phyloP scores from a whole-genome alignment of 2,329 filamentous ascomycete genomes.

The Macroventuria anomochaeta region DNA sequence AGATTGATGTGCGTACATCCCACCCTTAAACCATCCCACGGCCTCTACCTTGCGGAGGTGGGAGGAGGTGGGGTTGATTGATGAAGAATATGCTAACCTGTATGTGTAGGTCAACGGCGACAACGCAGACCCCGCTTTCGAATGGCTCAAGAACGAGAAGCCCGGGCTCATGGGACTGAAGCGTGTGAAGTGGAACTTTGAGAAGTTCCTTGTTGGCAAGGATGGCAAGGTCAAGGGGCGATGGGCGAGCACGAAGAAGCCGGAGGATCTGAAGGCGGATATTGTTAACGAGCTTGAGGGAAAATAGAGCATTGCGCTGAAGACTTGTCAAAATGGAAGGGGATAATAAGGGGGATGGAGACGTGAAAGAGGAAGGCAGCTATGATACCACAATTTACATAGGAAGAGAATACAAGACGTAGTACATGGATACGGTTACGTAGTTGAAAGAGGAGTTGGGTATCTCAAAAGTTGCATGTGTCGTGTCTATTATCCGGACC shows the following conservation, averaged over 20 bases:
- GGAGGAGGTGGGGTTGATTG: too few species aligned
- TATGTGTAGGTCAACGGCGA: constrained; percentile 69
- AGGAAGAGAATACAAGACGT: background rate
- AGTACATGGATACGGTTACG: too few species aligned
- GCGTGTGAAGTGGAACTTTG: constrained; percentile 99
- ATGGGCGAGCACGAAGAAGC: constrained; percentile 89
- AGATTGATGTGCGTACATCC: constrained; percentile 72
- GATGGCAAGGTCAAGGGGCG: constrained; percentile 85
- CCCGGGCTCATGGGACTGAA: constrained; percentile 87
- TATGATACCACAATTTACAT: constrained; percentile 20
- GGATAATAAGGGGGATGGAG: background rate
- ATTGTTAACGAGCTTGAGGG: constrained; percentile 73
- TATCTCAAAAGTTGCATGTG: constrained; percentile 31
- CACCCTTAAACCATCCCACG: background rate
- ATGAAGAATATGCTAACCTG: too few species aligned
- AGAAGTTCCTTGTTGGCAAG: constrained; percentile 90
- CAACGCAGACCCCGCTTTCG: constrained; percentile 76
- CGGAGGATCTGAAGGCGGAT: constrained; percentile 75
- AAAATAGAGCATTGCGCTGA: background rate
- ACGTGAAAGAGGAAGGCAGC: background rate
- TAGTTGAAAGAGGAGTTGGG: too few species aligned
- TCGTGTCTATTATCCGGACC: constrained; percentile 15
- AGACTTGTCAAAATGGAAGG: too few species aligned
- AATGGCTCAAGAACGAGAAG: constrained; percentile 75
- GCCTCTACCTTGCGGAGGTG: too few species aligned